Evolutionary conservation across 2,329 filamentous ascomycete species (phyloP).

Genomic region (Fusarium marasasianum): DNA sequence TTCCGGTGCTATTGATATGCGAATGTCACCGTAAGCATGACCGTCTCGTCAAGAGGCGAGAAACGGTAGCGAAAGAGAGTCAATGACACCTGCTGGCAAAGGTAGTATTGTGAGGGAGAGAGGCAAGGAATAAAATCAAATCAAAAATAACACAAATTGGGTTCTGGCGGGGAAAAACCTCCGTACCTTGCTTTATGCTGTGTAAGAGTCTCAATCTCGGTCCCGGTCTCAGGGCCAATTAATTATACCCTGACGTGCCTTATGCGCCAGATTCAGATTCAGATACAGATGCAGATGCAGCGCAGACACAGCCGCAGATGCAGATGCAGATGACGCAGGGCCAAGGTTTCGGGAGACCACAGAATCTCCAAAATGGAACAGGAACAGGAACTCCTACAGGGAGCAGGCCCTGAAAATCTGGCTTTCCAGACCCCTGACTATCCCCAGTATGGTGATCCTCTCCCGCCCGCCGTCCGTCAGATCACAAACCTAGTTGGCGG

Average conservation of each 20-base stretch:
- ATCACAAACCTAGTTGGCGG: slow-evolving; percentile 5
- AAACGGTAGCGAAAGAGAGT: neutral
- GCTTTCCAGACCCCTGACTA: slow-evolving; percentile 16
- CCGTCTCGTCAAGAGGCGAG: neutral
- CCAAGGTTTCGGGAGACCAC: neutral
- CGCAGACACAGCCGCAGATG: neutral
- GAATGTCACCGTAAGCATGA: neutral
- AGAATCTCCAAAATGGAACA: neutral
- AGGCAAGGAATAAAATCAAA: neutral
- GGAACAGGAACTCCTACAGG: neutral
- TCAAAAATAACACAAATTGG: neutral
- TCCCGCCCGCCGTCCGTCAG: neutral
- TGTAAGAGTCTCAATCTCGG: neutral
- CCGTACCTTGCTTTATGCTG: neutral
- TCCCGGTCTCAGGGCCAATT: neutral
- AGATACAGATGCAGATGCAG: neutral
- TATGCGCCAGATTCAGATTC: neutral
- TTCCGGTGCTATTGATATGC: slow-evolving; percentile 11
- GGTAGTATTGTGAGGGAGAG: neutral
- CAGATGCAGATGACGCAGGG: slow-evolving; percentile 6
- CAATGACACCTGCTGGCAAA: too few species aligned
- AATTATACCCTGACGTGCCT: neutral
- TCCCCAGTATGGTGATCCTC: slow-evolving; percentile 15
- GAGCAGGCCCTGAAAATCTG: neutral
- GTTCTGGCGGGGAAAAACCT: neutral